Percentiles rank a stretch among this genome's conserved stretches.
Evolutionary conservation across 139 green algal genomes (phyloP).

Genomic region (Pleodorina starrii): DNA sequence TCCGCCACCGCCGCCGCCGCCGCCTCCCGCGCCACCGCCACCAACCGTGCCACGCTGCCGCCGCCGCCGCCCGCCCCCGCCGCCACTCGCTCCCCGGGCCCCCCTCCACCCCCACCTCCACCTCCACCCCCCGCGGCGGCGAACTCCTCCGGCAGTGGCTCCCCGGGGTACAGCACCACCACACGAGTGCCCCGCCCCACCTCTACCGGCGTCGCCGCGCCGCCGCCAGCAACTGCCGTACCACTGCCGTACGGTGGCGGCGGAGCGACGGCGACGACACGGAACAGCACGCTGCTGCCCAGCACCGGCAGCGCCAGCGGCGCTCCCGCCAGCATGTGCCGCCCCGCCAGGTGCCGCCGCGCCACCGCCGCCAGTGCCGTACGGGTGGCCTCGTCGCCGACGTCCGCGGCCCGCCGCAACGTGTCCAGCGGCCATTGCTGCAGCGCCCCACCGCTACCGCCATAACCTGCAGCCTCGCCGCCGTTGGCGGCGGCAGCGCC

Average conservation of each 20-base stretch:
- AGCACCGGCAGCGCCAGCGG: constrained; percentile 65
- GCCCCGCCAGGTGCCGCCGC: constrained; percentile 56
- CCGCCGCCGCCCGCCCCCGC: constrained; percentile 6
- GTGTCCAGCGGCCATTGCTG: constrained; percentile 40
- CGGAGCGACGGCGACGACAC: background rate
- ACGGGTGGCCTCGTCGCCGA: background rate
- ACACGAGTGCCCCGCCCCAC: background rate
- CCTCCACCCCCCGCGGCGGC: background rate
- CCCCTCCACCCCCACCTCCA: constrained; percentile 3
- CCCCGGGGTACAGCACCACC: background rate
- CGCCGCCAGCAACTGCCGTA: background rate
- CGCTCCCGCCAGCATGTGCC: constrained; percentile 68
- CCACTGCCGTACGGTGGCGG: constrained; percentile 1
- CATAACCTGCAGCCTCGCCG: background rate
- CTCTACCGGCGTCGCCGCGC: constrained; percentile 38
- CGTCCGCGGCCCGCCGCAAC: constrained; percentile 22
- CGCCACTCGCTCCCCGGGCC: too few species aligned
- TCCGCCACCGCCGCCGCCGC: constrained; percentile 53
- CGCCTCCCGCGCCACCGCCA: constrained; percentile 62
- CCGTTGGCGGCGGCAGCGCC: background rate
- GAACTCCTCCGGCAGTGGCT: background rate
- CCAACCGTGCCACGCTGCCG: constrained; percentile 24
- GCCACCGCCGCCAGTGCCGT: constrained; percentile 48
- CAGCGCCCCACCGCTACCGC: constrained; percentile 37
- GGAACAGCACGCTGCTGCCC: constrained; percentile 52